Percentiles rank a stretch among this genome's conserved stretches.
These are phyloP conservation scores for Phellopilus nigrolimitatus DNA, from an alignment of 1,284 basidiomycete species.

Conservation along the genomic window DNA sequence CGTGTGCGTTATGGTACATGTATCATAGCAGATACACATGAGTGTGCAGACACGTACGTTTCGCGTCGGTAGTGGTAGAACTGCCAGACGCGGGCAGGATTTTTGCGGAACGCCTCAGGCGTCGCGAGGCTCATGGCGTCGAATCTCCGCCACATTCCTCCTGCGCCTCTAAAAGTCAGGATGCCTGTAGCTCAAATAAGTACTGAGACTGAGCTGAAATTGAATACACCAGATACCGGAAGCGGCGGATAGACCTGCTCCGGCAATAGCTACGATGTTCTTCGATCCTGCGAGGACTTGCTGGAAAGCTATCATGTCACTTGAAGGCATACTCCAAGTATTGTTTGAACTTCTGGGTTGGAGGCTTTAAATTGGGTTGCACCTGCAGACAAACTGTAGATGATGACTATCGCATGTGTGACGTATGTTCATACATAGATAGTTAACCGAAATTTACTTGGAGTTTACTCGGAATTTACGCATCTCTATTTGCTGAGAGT, in stretches of 20 bases:
- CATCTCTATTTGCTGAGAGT: no score
- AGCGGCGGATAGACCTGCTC: constrained; percentile 55
- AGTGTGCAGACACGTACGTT: constrained; percentile 33
- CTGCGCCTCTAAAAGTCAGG: constrained; percentile 55
- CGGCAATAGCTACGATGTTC: constrained; percentile 49
- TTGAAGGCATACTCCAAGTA: constrained; percentile 7
- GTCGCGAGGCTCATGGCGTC: constrained; percentile 55
- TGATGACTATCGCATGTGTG: neutral
- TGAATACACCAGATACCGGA: constrained; percentile 39
- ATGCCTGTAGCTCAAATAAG: constrained; percentile 38
- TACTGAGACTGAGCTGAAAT: neutral
- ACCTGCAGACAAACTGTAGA: neutral
- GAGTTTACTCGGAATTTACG: no score
- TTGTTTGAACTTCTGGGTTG: neutral
- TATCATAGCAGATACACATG: neutral
- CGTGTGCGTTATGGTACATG: neutral
- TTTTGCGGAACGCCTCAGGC: constrained; percentile 47
- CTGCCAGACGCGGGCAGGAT: constrained; percentile 57
- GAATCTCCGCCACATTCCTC: constrained; percentile 56
- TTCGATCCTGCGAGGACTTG: constrained; percentile 33
- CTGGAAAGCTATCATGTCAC: constrained; percentile 31
- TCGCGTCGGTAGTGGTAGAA: constrained; percentile 60
- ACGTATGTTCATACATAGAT: no score
- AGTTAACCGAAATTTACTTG: no score
- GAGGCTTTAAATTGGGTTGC: neutral